Evolutionary conservation across 805 yeast species (phyloP), one percentile per base, ranked within the genome.

Genomic region (Naumovozyma baii): DNA sequence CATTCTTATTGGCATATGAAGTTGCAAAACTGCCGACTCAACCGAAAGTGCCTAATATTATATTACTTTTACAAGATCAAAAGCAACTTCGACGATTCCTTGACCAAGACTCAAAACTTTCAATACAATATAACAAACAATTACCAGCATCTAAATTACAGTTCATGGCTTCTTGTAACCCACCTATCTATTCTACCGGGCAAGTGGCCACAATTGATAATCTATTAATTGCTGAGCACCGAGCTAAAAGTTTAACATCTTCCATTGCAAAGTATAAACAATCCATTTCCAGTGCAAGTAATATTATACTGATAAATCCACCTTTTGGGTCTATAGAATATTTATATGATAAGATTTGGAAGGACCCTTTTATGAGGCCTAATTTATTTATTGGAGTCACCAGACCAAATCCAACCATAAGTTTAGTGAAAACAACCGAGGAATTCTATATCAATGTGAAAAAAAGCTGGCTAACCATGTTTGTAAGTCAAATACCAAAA

Each of bases 291-390:
- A 44, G 51, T 0, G 53, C 63, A 2, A 71, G 88, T 1, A 77
- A 76, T 41, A 57, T 87, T 2, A 47, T 88, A 34, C 57, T 88
- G 17, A 50, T 88, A 13, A 59, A 66, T n/a, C 94, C 85, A 40
- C 85, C 87, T 2, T 68, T 83, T 74, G 94, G 94, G 2, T 68
- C 75, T 32, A 55, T 71, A 7, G 74, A 72, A 10, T 57, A 64
- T 41, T 49, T 85, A 9, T 55, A 65, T n/a, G 54, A 61, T 2
- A 49, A 55, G 9, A 59, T 76, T 5, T 83, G 90, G 87, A 75
- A 75, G 3, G 16, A 17, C 10, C 38, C 44, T 1, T 49, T 46
- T 0, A 33, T 44, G 1, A 56, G 75, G 39, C 95, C 96, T 0
- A 67, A 64, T 13, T 43, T 86, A 4, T 75, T 68, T 45, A 71